Evolutionary conservation across 1,284 basidiomycete genomes (phyloP).

Genomic region (Sporisorium exsertum): DNA sequence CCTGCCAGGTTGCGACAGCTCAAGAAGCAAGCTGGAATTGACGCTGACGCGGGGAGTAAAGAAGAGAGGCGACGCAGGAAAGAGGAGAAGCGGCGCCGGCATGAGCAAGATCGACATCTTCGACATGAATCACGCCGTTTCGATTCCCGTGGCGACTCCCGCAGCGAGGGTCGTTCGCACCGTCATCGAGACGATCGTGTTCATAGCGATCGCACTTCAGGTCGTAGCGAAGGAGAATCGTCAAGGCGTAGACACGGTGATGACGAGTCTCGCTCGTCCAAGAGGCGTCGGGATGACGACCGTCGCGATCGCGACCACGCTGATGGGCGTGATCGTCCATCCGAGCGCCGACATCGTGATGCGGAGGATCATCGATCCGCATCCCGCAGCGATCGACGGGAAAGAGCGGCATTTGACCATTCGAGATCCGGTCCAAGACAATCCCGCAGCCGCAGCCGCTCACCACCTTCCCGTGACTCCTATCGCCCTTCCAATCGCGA

Average conservation of each 20-base stretch:
- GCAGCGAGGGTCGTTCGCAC: slow-evolving; percentile 10
- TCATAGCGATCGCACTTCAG: slow-evolving; percentile 17
- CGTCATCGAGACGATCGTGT: slow-evolving; percentile 66
- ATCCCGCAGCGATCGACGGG: neutral
- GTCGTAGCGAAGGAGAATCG: slow-evolving; percentile 29
- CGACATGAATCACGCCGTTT: slow-evolving; percentile 7
- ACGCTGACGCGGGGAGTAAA: slow-evolving; percentile 70
- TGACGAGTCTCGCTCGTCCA: slow-evolving; percentile 27
- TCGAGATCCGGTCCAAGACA: slow-evolving; percentile 15
- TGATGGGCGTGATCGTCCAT: slow-evolving; percentile 18
- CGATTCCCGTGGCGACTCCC: slow-evolving; percentile 11
- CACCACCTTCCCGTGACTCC: slow-evolving; percentile 21
- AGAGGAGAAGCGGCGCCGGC: slow-evolving; percentile 73
- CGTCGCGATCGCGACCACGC: slow-evolving; percentile 63
- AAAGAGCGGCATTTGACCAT: slow-evolving; percentile 40
- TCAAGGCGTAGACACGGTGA: slow-evolving; percentile 29
- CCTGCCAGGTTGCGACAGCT: slow-evolving; percentile 80
- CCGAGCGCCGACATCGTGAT: slow-evolving; percentile 45
- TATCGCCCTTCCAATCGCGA: neutral
- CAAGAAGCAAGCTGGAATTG: slow-evolving; percentile 76
- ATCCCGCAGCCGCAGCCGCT: slow-evolving; percentile 20
- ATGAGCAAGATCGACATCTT: slow-evolving; percentile 17
- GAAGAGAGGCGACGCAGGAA: slow-evolving; percentile 72
- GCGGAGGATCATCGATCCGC: neutral
- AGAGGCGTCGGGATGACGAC: slow-evolving; percentile 23